A percentile compares a stretch with the other conserved stretches of the same genome.
These are phyloP conservation scores for Oryza meridionalis DNA, from an alignment of 176 grass and related monocot species.

Conservation along the genomic window DNA sequence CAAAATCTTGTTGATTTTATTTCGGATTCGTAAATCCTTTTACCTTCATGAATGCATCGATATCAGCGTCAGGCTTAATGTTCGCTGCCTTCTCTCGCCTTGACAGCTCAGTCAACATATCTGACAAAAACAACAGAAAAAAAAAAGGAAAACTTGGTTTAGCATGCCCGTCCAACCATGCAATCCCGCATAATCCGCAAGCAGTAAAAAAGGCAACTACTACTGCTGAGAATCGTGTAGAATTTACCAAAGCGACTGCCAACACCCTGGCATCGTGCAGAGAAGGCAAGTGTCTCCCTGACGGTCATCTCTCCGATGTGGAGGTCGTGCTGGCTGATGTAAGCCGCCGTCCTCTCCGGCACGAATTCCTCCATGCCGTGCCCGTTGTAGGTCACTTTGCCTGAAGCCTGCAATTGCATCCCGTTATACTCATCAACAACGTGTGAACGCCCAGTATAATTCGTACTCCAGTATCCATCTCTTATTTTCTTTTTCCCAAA, in stretches of 20 bases:
- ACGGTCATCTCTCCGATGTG: constrained; percentile 99
- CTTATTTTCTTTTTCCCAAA: not conserved
- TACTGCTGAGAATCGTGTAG: constrained; percentile 5
- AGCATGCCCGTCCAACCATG: constrained; percentile 22
- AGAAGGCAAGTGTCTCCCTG: constrained; percentile 89
- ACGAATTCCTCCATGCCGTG: constrained; percentile 90
- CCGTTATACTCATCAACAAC: not conserved
- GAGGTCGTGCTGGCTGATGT: constrained; percentile 96
- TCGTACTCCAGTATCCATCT: not conserved
- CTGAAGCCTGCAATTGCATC: constrained; percentile 51
- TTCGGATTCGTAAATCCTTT: not conserved
- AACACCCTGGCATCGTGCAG: constrained; percentile 88
- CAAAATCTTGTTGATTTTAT: constrained; percentile 9
- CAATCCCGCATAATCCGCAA: not conserved
- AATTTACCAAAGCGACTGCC: constrained; percentile 68
- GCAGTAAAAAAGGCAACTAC: not conserved
- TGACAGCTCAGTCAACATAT: constrained; percentile 77
- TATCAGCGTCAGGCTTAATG: constrained; percentile 89
- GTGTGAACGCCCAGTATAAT: not conserved
- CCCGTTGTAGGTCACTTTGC: constrained; percentile 87
- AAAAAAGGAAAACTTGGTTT: not conserved
- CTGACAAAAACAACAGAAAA: constrained; percentile 45
- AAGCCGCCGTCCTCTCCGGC: constrained; percentile 84
- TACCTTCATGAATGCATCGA: constrained; percentile 98
- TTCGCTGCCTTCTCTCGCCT: constrained; percentile 92